Evolutionary conservation across 2,329 filamentous ascomycete genomes (phyloP).

Genomic region (Elsinoe perseae): DNA sequence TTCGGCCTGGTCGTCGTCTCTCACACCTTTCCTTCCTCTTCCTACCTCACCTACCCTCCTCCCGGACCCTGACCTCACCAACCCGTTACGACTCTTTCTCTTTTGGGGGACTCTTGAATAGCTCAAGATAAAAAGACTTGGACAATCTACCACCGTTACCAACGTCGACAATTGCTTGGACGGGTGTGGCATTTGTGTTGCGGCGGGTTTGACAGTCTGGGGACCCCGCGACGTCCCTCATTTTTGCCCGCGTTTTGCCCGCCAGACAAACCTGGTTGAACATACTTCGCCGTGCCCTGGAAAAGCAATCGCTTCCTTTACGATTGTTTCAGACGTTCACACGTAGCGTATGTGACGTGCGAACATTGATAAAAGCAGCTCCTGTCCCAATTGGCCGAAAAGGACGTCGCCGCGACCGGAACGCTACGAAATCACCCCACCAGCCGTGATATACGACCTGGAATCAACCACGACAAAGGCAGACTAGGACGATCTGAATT

Average conservation of each 20-base stretch:
- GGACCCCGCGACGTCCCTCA: constrained; percentile 6
- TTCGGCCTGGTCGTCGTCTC: constrained; percentile 5
- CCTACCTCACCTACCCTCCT: constrained; percentile 1
- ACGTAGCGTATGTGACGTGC: neutral
- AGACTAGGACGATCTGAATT: neutral
- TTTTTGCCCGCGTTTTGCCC: neutral
- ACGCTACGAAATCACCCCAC: neutral
- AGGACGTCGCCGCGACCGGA: neutral
- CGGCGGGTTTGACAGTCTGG: constrained; percentile 8
- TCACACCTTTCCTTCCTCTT: constrained; percentile 1
- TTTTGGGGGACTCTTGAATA: neutral
- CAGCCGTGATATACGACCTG: neutral
- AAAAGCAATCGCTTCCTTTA: neutral
- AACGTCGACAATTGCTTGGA: constrained; percentile 2
- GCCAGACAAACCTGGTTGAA: neutral
- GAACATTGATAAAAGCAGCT: neutral
- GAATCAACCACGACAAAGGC: neutral
- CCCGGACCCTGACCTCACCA: neutral
- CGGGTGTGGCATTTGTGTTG: constrained; percentile 12
- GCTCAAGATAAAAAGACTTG: neutral
- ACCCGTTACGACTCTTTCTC: neutral
- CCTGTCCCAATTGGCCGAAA: neutral
- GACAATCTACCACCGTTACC: neutral
- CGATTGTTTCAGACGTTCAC: neutral
- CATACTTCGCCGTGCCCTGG: neutral